Base-by-base conservation (phyloP, 805 yeast species). In the Yamadazyma endophytica region DNA sequence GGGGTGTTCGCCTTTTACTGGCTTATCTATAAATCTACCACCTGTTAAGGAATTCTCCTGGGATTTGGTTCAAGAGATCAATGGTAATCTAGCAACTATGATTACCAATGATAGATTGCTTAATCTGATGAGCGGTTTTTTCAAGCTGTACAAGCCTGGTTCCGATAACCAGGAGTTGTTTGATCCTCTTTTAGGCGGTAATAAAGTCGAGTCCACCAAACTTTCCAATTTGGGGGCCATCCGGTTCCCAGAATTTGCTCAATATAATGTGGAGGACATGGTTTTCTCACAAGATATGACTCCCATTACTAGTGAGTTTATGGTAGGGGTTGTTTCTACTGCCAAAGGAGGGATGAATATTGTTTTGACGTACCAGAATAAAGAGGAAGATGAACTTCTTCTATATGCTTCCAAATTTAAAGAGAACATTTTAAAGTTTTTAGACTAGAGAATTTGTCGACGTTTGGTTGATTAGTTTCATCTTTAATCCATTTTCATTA, bases 241-340 rank as follows among this genome's bases (percentile, higher is more conserved):
- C 6, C 48, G 46, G 4, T 28, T 46, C n/a, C 56, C 61, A 2
- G 36, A 31, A 1, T 40, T 40, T 26, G 35, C 36, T 4, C 31
- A 37, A 2, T 34, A 40, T 4, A 49, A 47, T 0, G 46, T 64
- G 12, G 46, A 39, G 3, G 52, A 61, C 30, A 29, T 61, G 39
- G 42, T 57, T 3, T 64, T 64, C 36, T 51, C 63, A 3, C 70
- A 64, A 39, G 63, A 59, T 29, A 26, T 61, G 27, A 53, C 67
- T 1, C 56, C 63, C 2, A 34, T 39, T 2, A 56, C 64, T 2
- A 35, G 58, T 11, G 68, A 64, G n/a, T 56, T 62, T 33, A 53
- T 58, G 48, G 29, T 60, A 8, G 52, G 43, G 29, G 43, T 57
- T n/a, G 43, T 61, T 6, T 52, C 61, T 6, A 47, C 64, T 3